A percentile compares a stretch with the other conserved stretches of the same genome.
These are phyloP conservation scores for Ophiosphaerella korrae DNA, from an alignment of 2,329 filamentous ascomycete genomes.

Conservation along the genomic window DNA sequence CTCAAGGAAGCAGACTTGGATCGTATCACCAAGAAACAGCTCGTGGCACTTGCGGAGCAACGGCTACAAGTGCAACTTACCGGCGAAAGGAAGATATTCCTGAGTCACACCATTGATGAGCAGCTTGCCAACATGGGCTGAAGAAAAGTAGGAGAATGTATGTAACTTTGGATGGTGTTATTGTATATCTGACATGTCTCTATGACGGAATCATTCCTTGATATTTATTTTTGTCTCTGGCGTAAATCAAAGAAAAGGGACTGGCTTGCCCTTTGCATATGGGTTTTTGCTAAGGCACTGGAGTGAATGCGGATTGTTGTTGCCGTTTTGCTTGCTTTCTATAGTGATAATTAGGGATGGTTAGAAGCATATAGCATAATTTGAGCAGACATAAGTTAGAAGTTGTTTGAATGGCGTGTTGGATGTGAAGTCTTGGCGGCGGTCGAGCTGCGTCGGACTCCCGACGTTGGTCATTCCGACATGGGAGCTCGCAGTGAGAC, in stretches of 20 bases:
- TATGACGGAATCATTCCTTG: constrained; percentile 8
- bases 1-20: constrained; percentile 90
- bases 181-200: constrained; percentile 19
- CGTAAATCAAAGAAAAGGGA: constrained; percentile 8
- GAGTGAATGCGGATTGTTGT: constrained; percentile 1
- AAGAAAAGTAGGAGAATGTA: constrained; percentile 19
- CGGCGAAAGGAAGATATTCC: constrained; percentile 84
- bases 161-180: constrained; percentile 18
- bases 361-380: neutral
- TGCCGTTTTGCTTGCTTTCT: neutral
- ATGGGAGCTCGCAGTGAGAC: neutral
- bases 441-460: too few species aligned
- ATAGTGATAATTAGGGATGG: constrained; percentile 11
- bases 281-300: neutral
- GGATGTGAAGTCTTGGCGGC: too few species aligned
- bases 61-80: constrained; percentile 85
- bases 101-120: constrained; percentile 90
- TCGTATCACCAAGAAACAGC: constrained; percentile 97
- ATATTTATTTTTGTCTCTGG: neutral
- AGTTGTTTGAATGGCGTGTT: too few species aligned
- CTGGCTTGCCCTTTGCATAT: neutral
- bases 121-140: constrained; percentile 92
- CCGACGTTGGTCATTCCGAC: too few species aligned
- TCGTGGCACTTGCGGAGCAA: constrained; percentile 85
- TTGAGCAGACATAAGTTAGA: too few species aligned